Base-by-base conservation (phyloP, 345 rosid genomes). In the Eucalyptus cladocalyx region DNA sequence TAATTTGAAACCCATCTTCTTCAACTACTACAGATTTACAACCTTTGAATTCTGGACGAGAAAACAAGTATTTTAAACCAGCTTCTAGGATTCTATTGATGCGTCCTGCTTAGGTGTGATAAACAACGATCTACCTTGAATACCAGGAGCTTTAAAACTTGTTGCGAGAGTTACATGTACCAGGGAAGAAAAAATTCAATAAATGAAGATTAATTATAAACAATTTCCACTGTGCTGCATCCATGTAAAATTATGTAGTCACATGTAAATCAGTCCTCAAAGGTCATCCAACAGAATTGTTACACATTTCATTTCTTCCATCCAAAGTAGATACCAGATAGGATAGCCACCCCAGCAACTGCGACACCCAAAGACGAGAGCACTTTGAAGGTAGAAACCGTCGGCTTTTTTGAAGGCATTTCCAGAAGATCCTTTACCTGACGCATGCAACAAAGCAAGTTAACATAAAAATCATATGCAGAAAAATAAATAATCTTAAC, bases 391-490 rank as follows among this genome's bases (percentile, higher is more conserved):
- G 91, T 89, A 18, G 95, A 92, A 89, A 91, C 87, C 21, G 51
- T 49, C 51, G 91, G 93, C 90, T 90, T 97, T 87, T 88, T 92
- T 15, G 92, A 80, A 86, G 99, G 99, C 88, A 94, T 88, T 90
- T 92, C 93, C 96, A 95, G 88, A n/a, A 98, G 97, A 90, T 97
- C 97, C 42, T 89, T 89, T 90, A 95, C 80, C 98, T 96, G 93
- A 18, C 51, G 9, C 16, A 80, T 88, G 32, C 50, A 62, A 21
- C 53, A 89, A 26, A 81, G 60, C 60, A 40, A 76, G 85, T 23
- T 26, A 80, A 26, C 87, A 67, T 13, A 9, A 49, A 53, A 42
- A 81, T 67, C 86, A 23, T 10, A 50, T 47, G 60, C 48, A 23
- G 87, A 86, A 80, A 87, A 47, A 86, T 21, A 62, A 87, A 28